Conservation (phyloP, 495 filamentous ascomycete species). For the Pseudoneurospora amorphoporcata region DNA sequence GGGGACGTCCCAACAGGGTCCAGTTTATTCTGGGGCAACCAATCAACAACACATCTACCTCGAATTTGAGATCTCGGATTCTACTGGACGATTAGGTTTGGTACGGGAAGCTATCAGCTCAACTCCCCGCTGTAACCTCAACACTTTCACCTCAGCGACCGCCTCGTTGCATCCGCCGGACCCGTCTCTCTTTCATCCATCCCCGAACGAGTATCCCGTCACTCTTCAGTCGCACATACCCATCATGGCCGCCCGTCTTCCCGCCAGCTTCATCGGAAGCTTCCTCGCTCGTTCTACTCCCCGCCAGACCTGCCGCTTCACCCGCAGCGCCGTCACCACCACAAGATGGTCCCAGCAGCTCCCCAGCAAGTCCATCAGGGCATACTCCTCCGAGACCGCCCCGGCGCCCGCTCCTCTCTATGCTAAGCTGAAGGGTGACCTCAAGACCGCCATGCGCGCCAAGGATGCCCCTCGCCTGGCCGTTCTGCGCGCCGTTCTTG, state of each 20-base stretch:
- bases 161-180: background rate
- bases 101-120: background rate
- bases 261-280: slow-evolving; percentile 6
- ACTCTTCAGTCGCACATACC: background rate
- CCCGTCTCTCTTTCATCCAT: background rate
- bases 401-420: slow-evolving; percentile 32
- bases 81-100: background rate
- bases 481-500: slow-evolving; percentile 44
- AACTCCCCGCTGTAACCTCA: background rate
- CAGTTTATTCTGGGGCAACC: background rate
- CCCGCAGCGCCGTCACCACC: background rate
- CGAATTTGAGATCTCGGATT: background rate
- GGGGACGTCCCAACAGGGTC: background rate
- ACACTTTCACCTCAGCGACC: background rate
- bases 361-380: slow-evolving; percentile 6
- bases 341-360: background rate
- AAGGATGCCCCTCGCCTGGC: slow-evolving; percentile 45
- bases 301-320: slow-evolving; percentile 1
- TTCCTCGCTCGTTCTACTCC: slow-evolving; percentile 13
- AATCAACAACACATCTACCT: background rate
- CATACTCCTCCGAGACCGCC: slow-evolving; percentile 28
- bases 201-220: background rate
- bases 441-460: slow-evolving; percentile 50
- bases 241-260: slow-evolving; percentile 11
- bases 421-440: slow-evolving; percentile 40